Evolutionary conservation across 108 stramenopile species (phyloP), one percentile per base, ranked within the genome.

Genomic region (Hondaea fermentalgiana): DNA sequence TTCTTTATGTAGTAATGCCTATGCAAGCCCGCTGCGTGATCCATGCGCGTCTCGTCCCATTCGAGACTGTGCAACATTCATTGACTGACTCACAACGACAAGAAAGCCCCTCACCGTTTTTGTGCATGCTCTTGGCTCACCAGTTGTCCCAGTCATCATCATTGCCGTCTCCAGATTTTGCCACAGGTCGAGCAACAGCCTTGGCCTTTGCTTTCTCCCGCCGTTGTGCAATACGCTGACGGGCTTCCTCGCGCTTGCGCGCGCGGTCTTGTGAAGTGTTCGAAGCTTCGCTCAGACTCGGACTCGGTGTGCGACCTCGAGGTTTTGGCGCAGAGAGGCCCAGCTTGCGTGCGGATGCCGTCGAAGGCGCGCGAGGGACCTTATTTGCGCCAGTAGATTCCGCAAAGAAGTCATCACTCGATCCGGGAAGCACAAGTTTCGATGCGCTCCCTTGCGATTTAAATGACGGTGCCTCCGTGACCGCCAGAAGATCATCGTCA

Each of bases 101-200:
- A 35, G 35, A 35, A 35, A 35, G 35, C 2, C 35, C 35, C 35
- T 35, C 35, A 35, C 35, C 35, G 35, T 35, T 35, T 35, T 2
- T 35, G 35, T 1, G 35, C 35, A 35, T 35, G 35, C 35, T 35
- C 35, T 35, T 35, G 35, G 35, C 17, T 83, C 51, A 83, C 76
- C 76, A 83, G 5, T 83, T 83, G 51, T 83, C 76, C 76, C 76
- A 83, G 51, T 83, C 76, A 83, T 83, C 76, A 69, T 69, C 51
- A 53, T 16, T 3, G 4, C n/a, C 51, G 4, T 35, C 28, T 12
- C 25, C 45, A 25, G 19, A 25, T 12, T 6, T 12, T 28, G 49
- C 28, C 17, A 17, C 49, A 6, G 19, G 19, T 17, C n/a, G 49
- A 12, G 49, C 45, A 45, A 47, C 49, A 35, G 51, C 51, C 51